phyloP scores from a whole-genome alignment of 1,139 yeast genomes.

The Candida sp. region DNA sequence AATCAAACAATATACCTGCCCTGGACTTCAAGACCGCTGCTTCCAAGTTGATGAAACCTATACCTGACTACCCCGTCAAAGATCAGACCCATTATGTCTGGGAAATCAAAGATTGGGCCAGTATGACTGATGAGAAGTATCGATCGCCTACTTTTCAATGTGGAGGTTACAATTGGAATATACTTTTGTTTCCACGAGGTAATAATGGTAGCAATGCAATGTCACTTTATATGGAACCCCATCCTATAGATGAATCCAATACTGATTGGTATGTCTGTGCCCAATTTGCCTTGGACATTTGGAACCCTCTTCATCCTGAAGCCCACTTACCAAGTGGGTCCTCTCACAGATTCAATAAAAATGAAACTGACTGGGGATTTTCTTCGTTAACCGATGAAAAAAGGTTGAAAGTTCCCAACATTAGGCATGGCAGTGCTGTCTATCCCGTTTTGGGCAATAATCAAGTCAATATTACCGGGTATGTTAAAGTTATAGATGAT shows the following conservation, averaged over 20 bases:
- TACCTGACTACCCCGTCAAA: slow-evolving; percentile 42
- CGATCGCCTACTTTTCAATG: slow-evolving; percentile 53
- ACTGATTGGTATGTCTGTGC: slow-evolving; percentile 82
- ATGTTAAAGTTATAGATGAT: slow-evolving; percentile 76
- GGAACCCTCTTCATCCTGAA: slow-evolving; percentile 74
- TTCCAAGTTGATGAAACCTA: slow-evolving; percentile 33
- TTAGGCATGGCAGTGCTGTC: slow-evolving; percentile 8
- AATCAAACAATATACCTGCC: slow-evolving; percentile 11
- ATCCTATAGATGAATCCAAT: slow-evolving; percentile 36
- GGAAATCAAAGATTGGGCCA: slow-evolving; percentile 68
- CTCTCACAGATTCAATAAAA: slow-evolving; percentile 70
- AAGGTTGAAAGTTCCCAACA: slow-evolving; percentile 27
- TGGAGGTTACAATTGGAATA: slow-evolving; percentile 73
- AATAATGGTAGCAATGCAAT: slow-evolving; percentile 46
- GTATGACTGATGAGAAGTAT: slow-evolving; percentile 47
- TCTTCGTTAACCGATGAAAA: slow-evolving; percentile 67
- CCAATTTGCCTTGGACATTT: slow-evolving; percentile 81
- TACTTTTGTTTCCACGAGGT: slow-evolving; percentile 77
- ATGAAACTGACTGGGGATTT: slow-evolving; percentile 96
- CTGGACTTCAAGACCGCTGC: slow-evolving; percentile 27
- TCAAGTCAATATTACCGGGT: slow-evolving; percentile 69
- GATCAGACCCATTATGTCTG: slow-evolving; percentile 57
- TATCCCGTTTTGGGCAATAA: slow-evolving; percentile 50
- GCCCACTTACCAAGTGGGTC: slow-evolving; percentile 65
- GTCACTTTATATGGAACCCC: slow-evolving; percentile 66